These are phyloP conservation scores for Laguncularia racemosa DNA, from an alignment of 345 rosid species.

Conservation along the genomic window DNA sequence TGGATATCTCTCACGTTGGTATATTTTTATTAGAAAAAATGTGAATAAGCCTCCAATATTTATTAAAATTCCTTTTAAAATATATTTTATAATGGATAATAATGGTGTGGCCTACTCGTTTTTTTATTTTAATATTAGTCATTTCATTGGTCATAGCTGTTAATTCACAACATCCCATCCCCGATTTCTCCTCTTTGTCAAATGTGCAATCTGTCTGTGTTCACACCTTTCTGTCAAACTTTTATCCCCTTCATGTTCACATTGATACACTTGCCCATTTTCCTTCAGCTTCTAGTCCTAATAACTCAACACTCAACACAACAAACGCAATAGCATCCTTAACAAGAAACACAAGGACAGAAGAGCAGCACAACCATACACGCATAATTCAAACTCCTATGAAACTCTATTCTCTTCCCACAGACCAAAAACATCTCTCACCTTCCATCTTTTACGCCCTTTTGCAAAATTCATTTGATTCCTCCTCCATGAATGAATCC, in stretches of 20 bases:
- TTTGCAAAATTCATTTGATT: not conserved
- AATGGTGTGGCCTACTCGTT: too few species aligned
- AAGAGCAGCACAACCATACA: too few species aligned
- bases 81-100: too few species aligned
- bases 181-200: not conserved
- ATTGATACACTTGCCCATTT: not conserved
- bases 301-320: not conserved
- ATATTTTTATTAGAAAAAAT: too few species aligned
- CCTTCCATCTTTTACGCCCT: conserved; percentile 3
- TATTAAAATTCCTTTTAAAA: too few species aligned
- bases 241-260: not conserved
- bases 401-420: conserved; percentile 10
- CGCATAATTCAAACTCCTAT: not conserved
- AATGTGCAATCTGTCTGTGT: not conserved
- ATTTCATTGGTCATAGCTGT: not conserved
- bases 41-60: too few species aligned
- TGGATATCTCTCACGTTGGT: too few species aligned
- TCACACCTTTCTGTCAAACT: conserved; percentile 4
- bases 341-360: too few species aligned
- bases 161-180: conserved; percentile 4
- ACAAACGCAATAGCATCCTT: too few species aligned
- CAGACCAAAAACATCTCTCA: conserved; percentile 5
- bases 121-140: too few species aligned
- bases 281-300: not conserved
- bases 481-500: conserved; percentile 16